Conservation (phyloP, 352 stramenopile genomes). For the Phytophthora capsici region DNA sequence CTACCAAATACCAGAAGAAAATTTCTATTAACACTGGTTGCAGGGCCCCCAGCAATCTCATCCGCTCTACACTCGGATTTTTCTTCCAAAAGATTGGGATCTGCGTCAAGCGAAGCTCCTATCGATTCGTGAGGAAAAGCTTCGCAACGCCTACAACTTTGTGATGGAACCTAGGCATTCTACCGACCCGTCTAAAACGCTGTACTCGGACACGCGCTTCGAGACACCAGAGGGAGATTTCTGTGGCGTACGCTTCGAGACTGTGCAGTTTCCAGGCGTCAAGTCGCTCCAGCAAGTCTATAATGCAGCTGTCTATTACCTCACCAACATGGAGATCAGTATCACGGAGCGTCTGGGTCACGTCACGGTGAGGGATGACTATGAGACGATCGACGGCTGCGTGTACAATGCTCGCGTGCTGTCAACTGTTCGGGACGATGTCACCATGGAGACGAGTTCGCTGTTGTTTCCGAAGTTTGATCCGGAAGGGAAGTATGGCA, state of each 20-base stretch:
- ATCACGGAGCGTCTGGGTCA: constrained; percentile 38
- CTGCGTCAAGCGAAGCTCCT: constrained; percentile 13
- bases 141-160: constrained; percentile 28
- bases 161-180: constrained; percentile 14
- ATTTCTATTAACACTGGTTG: neutral
- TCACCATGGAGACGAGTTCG: constrained; percentile 38
- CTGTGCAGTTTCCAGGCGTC: constrained; percentile 35
- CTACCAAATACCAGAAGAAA: neutral
- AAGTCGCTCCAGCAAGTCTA: constrained; percentile 40
- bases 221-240: constrained; percentile 38
- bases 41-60: constrained; percentile 17
- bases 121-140: constrained; percentile 14
- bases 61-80: constrained; percentile 25
- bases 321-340: constrained; percentile 49
- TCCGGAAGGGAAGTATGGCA: constrained; percentile 16
- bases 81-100: constrained; percentile 16
- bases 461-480: constrained; percentile 36
- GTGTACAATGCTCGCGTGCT: constrained; percentile 26
- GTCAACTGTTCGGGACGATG: constrained; percentile 13
- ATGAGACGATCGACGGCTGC: constrained; percentile 23
- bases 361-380: constrained; percentile 35
- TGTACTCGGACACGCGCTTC: constrained; percentile 32
- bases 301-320: constrained; percentile 39
- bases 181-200: constrained; percentile 19
- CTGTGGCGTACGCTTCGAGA: constrained; percentile 27